phyloP scores from a whole-genome alignment of 2,329 filamentous ascomycete genomes.

The Aspergillus nomiae region DNA sequence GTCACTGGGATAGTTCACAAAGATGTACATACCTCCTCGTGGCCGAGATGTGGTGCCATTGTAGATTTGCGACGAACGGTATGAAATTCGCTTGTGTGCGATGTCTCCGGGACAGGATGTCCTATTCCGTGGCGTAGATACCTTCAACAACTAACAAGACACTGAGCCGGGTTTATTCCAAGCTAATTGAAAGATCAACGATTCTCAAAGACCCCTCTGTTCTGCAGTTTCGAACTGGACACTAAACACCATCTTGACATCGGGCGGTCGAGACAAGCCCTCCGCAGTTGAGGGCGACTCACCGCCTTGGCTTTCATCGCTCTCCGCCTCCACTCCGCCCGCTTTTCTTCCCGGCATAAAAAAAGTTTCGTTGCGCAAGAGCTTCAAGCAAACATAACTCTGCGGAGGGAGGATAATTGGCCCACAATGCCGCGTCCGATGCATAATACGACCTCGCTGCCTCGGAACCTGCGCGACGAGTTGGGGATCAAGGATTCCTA shows the following conservation, averaged over 20 bases:
- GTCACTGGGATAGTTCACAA: neutral
- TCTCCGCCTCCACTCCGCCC: constrained; percentile 25
- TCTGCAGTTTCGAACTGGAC: neutral
- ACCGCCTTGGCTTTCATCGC: constrained; percentile 17
- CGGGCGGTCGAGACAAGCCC: constrained; percentile 7
- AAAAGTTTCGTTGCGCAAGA: constrained; percentile 19
- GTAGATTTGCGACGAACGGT: neutral
- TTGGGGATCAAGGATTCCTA: constrained; percentile 42
- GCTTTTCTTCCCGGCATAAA: constrained; percentile 23
- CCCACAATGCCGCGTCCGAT: constrained; percentile 37
- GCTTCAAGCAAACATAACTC: neutral
- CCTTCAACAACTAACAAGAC: neutral
- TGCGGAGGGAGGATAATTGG: neutral
- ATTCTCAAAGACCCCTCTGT: neutral
- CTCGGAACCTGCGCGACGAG: constrained; percentile 41
- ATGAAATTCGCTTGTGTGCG: neutral
- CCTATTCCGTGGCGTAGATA: too few species aligned
- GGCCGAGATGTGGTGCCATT: constrained; percentile 41
- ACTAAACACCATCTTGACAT: constrained; percentile 3
- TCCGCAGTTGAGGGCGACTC: constrained; percentile 14
- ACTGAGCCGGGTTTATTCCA: neutral
- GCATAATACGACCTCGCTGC: constrained; percentile 47
- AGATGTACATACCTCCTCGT: constrained; percentile 42
- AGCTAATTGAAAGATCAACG: neutral
- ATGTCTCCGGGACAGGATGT: neutral